Conservation (phyloP, 208 protist species). For the Vickermania ingenoplastis region DNA sequence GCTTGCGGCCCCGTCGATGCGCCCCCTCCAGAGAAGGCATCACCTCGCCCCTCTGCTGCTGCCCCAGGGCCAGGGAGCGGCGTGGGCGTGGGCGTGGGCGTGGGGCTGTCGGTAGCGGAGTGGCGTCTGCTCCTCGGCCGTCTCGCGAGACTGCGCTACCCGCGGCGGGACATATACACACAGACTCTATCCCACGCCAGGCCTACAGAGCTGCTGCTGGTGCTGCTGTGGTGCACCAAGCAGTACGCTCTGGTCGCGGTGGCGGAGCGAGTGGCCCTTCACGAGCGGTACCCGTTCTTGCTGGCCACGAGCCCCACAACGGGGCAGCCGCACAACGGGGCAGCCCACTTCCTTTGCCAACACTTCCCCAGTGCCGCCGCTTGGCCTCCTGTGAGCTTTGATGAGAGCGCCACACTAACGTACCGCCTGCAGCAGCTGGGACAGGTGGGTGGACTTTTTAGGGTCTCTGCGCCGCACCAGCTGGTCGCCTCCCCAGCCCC, state of each 20-base stretch:
- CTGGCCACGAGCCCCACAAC: conserved; percentile 9
- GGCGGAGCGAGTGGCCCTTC: conserved; percentile 59
- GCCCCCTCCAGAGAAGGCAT: too few relatives aligned
- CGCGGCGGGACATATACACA: conserved; percentile 47
- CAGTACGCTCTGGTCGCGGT: conserved; percentile 48
- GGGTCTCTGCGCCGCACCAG: not conserved
- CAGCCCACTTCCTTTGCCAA: conserved; percentile 12
- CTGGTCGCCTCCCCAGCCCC: not conserved
- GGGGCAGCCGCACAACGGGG: not conserved
- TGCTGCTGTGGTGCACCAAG: conserved; percentile 69
- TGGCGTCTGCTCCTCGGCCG: conserved; percentile 49
- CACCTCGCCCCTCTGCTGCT: too few relatives aligned
- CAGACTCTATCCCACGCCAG: conserved; percentile 37
- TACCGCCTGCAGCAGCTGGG: conserved; percentile 34
- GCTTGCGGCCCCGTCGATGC: too few relatives aligned
- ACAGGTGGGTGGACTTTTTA: conserved; percentile 3
- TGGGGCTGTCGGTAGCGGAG: conserved; percentile 19
- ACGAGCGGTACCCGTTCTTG: conserved; percentile 37
- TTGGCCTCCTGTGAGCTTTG: conserved; percentile 64
- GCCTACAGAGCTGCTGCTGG: conserved; percentile 55
- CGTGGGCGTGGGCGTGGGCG: too few relatives aligned
- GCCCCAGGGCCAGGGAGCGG: too few relatives aligned
- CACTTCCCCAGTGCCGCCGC: conserved; percentile 25
- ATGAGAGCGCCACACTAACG: conserved; percentile 30
- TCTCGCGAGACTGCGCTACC: conserved; percentile 52